Evolutionary conservation across 2,329 filamentous ascomycete genomes (phyloP).

Genomic region (Penicillium sp.): DNA sequence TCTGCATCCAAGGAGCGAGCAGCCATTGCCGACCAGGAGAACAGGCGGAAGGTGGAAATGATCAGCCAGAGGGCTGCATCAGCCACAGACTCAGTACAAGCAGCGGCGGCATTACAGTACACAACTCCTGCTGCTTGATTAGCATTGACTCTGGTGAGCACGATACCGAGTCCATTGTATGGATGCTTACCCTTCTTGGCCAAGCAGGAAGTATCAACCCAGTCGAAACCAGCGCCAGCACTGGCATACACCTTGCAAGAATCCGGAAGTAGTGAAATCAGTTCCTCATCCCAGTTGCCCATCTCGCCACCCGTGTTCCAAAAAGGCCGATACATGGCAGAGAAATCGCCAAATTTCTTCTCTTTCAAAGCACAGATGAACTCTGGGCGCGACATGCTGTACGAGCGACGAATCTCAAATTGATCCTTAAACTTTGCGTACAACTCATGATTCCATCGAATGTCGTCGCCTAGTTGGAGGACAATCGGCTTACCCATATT

Average conservation of each 20-base stretch:
- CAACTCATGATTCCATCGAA: slow-evolving; percentile 51
- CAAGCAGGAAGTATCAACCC: slow-evolving; percentile 62
- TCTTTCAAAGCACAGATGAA: slow-evolving; percentile 48
- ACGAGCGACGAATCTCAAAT: slow-evolving; percentile 43
- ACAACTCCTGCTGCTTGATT: slow-evolving; percentile 22
- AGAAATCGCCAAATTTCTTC: slow-evolving; percentile 40
- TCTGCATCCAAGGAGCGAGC: slow-evolving; percentile 50
- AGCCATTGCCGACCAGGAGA: slow-evolving; percentile 64
- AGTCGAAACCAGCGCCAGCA: slow-evolving; percentile 65
- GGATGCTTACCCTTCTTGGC: slow-evolving; percentile 57
- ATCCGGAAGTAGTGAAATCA: slow-evolving; percentile 57
- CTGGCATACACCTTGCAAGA: slow-evolving; percentile 60
- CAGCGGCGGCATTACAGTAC: slow-evolving; percentile 72
- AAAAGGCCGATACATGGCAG: slow-evolving; percentile 60
- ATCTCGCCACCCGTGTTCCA: slow-evolving; percentile 68
- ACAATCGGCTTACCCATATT: slow-evolving; percentile 39
- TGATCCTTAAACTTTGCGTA: slow-evolving; percentile 42
- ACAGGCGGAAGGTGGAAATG: slow-evolving; percentile 67
- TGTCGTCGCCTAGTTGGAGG: slow-evolving; percentile 50
- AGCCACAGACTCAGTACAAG: slow-evolving; percentile 71
- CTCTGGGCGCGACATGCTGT: slow-evolving; percentile 36
- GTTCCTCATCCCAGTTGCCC: slow-evolving; percentile 62
- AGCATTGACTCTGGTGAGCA: background rate
- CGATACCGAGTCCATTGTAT: slow-evolving; percentile 7
- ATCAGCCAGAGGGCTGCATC: slow-evolving; percentile 71